Percentiles rank a stretch among this genome's conserved stretches.
These are phyloP conservation scores for Microdochium trichocladiopsis DNA, from an alignment of 2,329 filamentous ascomycete species.

Conservation along the genomic window DNA sequence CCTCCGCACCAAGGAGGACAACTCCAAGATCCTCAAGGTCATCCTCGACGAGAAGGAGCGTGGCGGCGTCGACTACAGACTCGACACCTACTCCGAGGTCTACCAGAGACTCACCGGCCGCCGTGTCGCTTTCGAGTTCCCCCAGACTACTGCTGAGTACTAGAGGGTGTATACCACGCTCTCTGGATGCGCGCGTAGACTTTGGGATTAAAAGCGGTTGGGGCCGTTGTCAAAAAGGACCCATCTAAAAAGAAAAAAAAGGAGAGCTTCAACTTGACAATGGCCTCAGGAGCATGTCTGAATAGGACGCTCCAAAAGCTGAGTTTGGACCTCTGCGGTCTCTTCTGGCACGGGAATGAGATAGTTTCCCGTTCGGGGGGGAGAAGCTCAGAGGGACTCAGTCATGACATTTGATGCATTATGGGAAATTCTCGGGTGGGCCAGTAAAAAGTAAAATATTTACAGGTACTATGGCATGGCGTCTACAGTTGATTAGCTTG, in stretches of 20 bases:
- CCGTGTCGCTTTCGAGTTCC: constrained; percentile 97
- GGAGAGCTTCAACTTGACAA: not conserved
- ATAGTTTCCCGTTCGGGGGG: too few relatives aligned
- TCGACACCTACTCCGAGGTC: constrained; percentile 99
- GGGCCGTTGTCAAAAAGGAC: not conserved
- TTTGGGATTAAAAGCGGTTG: constrained; percentile 20
- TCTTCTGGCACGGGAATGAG: too few relatives aligned
- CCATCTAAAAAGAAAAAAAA: too few relatives aligned
- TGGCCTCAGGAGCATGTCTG: not conserved
- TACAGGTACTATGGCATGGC: constrained; percentile 31
- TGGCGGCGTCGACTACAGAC: constrained; percentile 97
- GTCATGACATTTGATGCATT: constrained; percentile 17
- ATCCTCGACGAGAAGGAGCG: constrained; percentile 99
- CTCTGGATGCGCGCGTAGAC: constrained; percentile 24
- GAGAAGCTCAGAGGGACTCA: not conserved
- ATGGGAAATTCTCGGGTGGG: constrained; percentile 17
- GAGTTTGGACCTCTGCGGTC: too few relatives aligned
- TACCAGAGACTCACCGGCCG: constrained; percentile 98
- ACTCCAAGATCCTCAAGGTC: constrained; percentile 97
- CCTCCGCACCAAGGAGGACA: constrained; percentile 96
- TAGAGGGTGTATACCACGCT: constrained; percentile 41
- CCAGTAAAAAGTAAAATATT: constrained; percentile 16
- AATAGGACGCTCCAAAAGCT: not conserved
- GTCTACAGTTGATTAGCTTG: constrained; percentile 39
- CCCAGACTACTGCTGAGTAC: constrained; percentile 75